Evolutionary conservation across 164 flowering plant species (phyloP), one percentile per base, ranked within the genome.

Genomic region (Hamamelis virginiana): DNA sequence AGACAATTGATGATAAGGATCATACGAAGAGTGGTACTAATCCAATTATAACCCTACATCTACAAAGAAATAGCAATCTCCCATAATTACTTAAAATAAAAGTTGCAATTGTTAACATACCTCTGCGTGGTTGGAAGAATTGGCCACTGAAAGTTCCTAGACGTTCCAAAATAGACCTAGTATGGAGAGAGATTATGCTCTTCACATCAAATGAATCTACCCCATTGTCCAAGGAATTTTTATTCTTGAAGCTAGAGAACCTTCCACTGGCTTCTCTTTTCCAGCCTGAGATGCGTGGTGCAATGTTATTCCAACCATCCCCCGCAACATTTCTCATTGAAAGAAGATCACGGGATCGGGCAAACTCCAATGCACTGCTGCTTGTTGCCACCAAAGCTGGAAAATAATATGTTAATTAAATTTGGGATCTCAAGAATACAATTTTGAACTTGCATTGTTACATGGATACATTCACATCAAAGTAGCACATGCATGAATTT

Each of bases 371-470:
- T 18, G 77, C 78, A 47, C 80, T 60, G 58, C 67, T 76, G 70
- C 74, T 79, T 41, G 84, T 66, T n/a, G 81, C 78, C 76, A 74
- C 25, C 53, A 79, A 10, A 64, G 76, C 91, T 87, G 79, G 16
- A 66, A 16, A 65, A 56, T 69, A 64, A 63, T 15, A 5, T 21
- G 0, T 22, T n/a, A 4, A 23, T 23, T 14, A 58, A 8, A 67
- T 47, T 57, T 28, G 46, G 55, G 44, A 0, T 27, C 9, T 14
- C 11, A 1, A 22, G 12, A 12, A 18, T 53, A 38, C 45, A 57
- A 13, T 13, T 57, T 15, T 25, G 28, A 67, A 57, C 18, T 45
- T 15, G 4, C 6, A 15, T 26, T 9, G 51, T n/a, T 16, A 50
- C 41, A 63, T 8, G 12, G 38, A 46, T 26, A 21, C 27, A 16